These are phyloP conservation scores for Gossypium longicalyx DNA, from an alignment of 345 rosid species.

Conservation along the genomic window DNA sequence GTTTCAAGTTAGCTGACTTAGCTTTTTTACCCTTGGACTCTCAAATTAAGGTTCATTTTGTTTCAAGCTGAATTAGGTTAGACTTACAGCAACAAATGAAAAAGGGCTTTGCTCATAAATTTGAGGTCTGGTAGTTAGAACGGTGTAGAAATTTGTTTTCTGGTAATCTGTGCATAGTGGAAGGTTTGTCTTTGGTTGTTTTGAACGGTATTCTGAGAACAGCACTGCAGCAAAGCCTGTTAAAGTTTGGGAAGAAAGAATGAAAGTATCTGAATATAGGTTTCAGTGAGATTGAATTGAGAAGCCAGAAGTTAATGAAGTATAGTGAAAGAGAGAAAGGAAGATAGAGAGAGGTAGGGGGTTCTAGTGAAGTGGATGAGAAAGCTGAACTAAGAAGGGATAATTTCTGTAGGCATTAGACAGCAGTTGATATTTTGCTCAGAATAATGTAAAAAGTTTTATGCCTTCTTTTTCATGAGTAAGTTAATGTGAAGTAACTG, in stretches of 20 bases:
- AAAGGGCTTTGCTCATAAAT: not conserved
- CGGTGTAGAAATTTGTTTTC: not conserved
- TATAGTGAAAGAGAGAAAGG: not conserved
- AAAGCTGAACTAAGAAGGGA: conserved; percentile 4
- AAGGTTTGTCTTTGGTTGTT: not conserved
- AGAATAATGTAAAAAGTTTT: not conserved
- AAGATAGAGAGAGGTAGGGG: not conserved
- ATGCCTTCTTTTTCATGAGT: not conserved
- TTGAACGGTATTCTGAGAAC: not conserved
- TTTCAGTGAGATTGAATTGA: not conserved
- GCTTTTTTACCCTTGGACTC: not conserved
- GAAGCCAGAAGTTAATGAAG: conserved; percentile 5
- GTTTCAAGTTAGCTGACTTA: not conserved
- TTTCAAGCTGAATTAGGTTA: not conserved
- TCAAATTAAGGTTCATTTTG: not conserved
- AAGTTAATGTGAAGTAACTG: not conserved
- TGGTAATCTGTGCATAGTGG: not conserved
- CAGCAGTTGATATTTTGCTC: not conserved
- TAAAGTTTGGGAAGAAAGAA: not conserved
- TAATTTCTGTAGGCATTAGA: not conserved
- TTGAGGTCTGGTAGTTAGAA: not conserved
- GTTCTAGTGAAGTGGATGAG: not conserved
- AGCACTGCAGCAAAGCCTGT: not conserved
- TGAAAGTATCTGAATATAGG: conserved; percentile 1
- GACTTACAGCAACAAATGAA: not conserved